Percentiles rank a stretch among this genome's conserved stretches.
phyloP scores from a whole-genome alignment of 768 basidiomycete species.

The Lactarius hatsudake region DNA sequence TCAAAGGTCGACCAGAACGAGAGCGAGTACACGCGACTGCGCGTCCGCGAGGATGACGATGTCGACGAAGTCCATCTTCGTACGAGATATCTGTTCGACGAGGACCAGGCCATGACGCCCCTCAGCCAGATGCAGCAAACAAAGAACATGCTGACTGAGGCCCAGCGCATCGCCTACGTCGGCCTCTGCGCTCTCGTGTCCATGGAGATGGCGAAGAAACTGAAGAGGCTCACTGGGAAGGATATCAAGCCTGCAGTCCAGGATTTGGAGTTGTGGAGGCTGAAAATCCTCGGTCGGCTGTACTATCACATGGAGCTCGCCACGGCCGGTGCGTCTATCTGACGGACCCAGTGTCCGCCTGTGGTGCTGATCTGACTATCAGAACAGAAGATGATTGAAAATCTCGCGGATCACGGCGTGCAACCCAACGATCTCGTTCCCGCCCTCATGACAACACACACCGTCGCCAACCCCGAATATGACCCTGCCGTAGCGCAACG shows the following conservation, averaged over 20 bases:
- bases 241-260: constrained; percentile 68
- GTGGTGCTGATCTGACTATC: constrained; percentile 30
- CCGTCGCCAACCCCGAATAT: constrained; percentile 96
- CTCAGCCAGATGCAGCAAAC: constrained; percentile 98
- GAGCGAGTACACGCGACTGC: constrained; percentile 89
- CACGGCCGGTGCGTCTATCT: constrained; percentile 65
- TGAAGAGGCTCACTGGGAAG: constrained; percentile 52
- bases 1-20: constrained; percentile 78
- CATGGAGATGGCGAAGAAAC: constrained; percentile 70
- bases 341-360: background rate
- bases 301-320: constrained; percentile 99
- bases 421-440: constrained; percentile 87
- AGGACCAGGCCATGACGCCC: constrained; percentile 98
- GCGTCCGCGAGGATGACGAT: constrained; percentile 89
- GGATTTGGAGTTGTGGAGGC: constrained; percentile 83
- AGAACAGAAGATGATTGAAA: constrained; percentile 99
- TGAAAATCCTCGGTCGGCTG: constrained; percentile 96
- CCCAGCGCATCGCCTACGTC: constrained; percentile 96
- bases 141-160: constrained; percentile 93
- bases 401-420: constrained; percentile 87
- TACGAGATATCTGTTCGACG: constrained; percentile 93
- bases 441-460: constrained; percentile 94
- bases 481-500: constrained; percentile 77
- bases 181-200: constrained; percentile 86
- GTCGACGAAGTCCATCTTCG: constrained; percentile 92